These are phyloP conservation scores for Fusarium oligoseptatum DNA, from an alignment of 2,329 filamentous ascomycete species.

Conservation along the genomic window DNA sequence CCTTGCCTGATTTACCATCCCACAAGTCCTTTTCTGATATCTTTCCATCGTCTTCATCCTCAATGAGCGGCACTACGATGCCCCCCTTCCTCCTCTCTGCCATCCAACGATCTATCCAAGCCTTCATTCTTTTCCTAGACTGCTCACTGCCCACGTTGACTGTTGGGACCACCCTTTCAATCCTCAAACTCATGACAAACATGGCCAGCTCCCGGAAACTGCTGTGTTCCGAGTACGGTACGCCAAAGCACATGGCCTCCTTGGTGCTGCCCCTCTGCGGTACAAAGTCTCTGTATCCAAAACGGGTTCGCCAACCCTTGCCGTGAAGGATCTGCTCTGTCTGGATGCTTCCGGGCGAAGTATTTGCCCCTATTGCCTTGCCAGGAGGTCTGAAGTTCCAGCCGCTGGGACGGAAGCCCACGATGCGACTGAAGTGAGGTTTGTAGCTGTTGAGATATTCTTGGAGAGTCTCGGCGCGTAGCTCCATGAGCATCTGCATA, in stretches of 20 bases:
- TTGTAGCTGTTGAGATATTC: slow-evolving; percentile 88
- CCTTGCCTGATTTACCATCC: slow-evolving; percentile 55
- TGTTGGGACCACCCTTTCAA: slow-evolving; percentile 92
- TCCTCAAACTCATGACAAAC: slow-evolving; percentile 88
- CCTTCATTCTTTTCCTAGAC: slow-evolving; percentile 71
- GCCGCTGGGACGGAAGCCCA: slow-evolving; percentile 92
- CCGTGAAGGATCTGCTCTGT: slow-evolving; percentile 67
- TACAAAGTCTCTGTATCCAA: slow-evolving; percentile 77
- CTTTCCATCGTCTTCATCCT: slow-evolving; percentile 53
- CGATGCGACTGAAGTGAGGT: slow-evolving; percentile 85
- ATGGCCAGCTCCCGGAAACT: slow-evolving; percentile 94
- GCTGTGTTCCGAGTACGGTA: slow-evolving; percentile 96
- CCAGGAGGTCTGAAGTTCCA: slow-evolving; percentile 88
- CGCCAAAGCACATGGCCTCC: slow-evolving; percentile 89
- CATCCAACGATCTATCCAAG: slow-evolving; percentile 74
- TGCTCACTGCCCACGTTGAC: slow-evolving; percentile 81
- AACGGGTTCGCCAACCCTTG: slow-evolving; percentile 81
- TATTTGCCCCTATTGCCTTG: slow-evolving; percentile 67
- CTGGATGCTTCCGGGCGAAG: slow-evolving; percentile 63
- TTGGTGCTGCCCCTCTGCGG: slow-evolving; percentile 87
- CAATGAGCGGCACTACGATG: slow-evolving; percentile 59
- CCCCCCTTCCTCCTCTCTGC: slow-evolving; percentile 70
- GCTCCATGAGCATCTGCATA: slow-evolving; percentile 97
- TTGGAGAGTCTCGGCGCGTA: slow-evolving; percentile 88
- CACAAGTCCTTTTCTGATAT: slow-evolving; percentile 50